Percentiles rank a stretch among this genome's conserved stretches.
Conservation (phyloP, 108 stramenopile genomes). For the Fragilaria crotonensis region DNA sequence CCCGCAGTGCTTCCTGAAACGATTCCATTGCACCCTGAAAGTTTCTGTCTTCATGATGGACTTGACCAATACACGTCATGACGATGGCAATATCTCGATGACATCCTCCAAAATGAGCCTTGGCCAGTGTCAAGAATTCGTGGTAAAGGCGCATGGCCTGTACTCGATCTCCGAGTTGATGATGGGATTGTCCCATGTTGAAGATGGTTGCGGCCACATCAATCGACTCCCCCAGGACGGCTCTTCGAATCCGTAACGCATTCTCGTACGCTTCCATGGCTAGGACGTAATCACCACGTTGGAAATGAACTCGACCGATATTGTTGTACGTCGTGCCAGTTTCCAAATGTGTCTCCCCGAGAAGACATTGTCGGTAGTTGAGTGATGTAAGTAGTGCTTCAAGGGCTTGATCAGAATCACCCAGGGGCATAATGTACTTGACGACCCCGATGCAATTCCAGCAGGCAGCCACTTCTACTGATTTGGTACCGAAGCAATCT, state of each 20-base stretch:
- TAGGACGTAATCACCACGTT: conserved; percentile 22
- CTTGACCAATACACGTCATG: conserved; percentile 45
- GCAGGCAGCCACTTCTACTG: conserved; percentile 35
- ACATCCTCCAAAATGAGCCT: conserved; percentile 26
- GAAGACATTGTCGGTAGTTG: conserved; percentile 10
- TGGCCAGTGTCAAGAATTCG: conserved; percentile 28
- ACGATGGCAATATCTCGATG: conserved; percentile 49
- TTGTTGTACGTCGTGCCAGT: conserved; percentile 53
- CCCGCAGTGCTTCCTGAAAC: conserved; percentile 32
- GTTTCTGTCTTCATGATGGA: conserved; percentile 44
- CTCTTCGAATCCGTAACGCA: conserved; percentile 39
- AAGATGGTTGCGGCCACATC: conserved; percentile 55
- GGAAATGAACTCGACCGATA: conserved; percentile 39
- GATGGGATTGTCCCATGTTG: conserved; percentile 49
- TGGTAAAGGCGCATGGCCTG: conserved; percentile 37
- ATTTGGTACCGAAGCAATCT: conserved; percentile 16
- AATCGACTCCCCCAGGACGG: conserved; percentile 19
- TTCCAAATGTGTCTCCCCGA: conserved; percentile 30
- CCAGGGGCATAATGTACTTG: conserved; percentile 26
- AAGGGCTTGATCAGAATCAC: conserved; percentile 20
- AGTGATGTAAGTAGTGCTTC: conserved; percentile 19
- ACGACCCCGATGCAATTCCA: conserved; percentile 49
- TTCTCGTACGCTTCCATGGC: conserved; percentile 37
- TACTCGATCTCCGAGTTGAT: conserved; percentile 30
- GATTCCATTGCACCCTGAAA: conserved; percentile 21